Evolutionary conservation across 2,329 filamentous ascomycete genomes (phyloP).

Genomic region (Chlorencoelia australis): DNA sequence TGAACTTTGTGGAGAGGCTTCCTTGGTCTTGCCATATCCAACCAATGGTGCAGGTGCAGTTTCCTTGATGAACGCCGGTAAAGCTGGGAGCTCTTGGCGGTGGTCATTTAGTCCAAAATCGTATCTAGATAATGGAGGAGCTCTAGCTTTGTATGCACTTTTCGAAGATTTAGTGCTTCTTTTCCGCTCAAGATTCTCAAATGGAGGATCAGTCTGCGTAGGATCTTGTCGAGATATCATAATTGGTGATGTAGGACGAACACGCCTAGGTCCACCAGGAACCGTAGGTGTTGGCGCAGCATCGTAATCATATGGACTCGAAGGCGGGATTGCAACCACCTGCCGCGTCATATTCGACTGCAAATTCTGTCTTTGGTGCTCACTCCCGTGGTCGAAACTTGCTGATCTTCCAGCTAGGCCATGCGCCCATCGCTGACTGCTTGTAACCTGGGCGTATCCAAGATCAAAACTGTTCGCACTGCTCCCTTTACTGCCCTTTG

Average conservation of each 20-base stretch:
- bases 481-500: constrained; percentile 66
- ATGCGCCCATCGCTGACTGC: constrained; percentile 49
- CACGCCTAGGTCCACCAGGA: constrained; percentile 63
- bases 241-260: constrained; percentile 31
- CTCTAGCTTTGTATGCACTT: constrained; percentile 29
- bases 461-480: constrained; percentile 56
- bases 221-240: constrained; percentile 19
- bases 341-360: constrained; percentile 25
- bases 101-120: constrained; percentile 26
- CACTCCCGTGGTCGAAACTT: constrained; percentile 61
- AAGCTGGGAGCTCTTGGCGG: constrained; percentile 20
- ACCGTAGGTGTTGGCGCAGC: constrained; percentile 80
- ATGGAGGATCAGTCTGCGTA: constrained; percentile 13
- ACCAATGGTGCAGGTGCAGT: constrained; percentile 43
- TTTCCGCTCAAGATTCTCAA: constrained; percentile 40
- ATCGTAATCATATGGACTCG: constrained; percentile 48
- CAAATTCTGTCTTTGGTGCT: constrained; percentile 21
- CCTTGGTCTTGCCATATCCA: constrained; percentile 37
- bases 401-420: constrained; percentile 46
- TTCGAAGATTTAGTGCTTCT: constrained; percentile 48
- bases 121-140: constrained; percentile 27
- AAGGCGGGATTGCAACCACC: constrained; percentile 8
- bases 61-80: constrained; percentile 33
- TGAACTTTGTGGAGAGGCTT: constrained; percentile 16
- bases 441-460: constrained; percentile 47